Conservation (phyloP, 2,329 filamentous ascomycete species). For the Penicillium sp. region DNA sequence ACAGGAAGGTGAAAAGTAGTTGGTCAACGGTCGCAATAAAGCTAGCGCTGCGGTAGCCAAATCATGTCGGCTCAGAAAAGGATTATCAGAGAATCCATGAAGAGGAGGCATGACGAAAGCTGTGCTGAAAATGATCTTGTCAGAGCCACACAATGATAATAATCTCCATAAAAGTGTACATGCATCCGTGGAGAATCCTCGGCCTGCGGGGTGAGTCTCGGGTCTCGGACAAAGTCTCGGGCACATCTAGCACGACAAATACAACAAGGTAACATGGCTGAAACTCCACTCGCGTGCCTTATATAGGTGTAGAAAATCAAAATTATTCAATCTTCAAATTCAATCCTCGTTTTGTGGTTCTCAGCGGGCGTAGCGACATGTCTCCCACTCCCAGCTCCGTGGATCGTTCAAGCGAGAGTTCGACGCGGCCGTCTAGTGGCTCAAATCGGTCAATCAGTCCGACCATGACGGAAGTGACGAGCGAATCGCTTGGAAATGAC, state of each 20-base stretch:
- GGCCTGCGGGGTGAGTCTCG: slow-evolving; percentile 1
- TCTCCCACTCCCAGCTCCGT: neutral
- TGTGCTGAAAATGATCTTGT: neutral
- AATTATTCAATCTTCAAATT: neutral
- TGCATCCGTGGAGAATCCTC: neutral
- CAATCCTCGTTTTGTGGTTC: neutral
- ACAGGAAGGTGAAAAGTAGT: slow-evolving; percentile 17
- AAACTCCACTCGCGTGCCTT: neutral
- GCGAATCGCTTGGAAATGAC: neutral
- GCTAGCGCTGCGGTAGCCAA: slow-evolving; percentile 15
- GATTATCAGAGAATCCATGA: slow-evolving; percentile 21
- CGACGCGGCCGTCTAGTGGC: neutral
- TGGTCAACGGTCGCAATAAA: slow-evolving; percentile 17
- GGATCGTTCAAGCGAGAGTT: neutral
- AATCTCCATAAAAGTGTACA: neutral
- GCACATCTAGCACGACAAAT: neutral
- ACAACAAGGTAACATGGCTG: neutral
- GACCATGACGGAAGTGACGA: neutral
- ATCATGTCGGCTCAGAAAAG: slow-evolving; percentile 16
- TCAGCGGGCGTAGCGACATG: neutral
- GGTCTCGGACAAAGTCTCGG: neutral
- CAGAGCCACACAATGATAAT: too few species aligned
- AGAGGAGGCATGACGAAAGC: slow-evolving; percentile 17
- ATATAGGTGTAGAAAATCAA: neutral
- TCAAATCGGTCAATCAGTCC: neutral